Percentiles rank a stretch among this genome's conserved stretches.
These are phyloP conservation scores for Ajuga reptans DNA, from an alignment of 305 asterid species.

Conservation along the genomic window DNA sequence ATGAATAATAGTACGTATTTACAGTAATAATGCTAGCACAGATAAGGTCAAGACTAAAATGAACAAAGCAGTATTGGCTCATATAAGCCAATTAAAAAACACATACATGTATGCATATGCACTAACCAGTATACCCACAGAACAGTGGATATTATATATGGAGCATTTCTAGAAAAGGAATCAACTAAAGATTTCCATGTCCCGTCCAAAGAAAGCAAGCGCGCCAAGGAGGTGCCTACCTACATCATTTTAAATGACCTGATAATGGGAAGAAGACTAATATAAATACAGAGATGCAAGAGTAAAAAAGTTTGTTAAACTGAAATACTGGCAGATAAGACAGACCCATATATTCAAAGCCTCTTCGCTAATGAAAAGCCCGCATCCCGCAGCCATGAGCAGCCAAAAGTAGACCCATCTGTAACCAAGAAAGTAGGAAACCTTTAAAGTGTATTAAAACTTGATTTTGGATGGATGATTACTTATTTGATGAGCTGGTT, in stretches of 20 bases:
- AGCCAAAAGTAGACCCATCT: constrained; percentile 92
- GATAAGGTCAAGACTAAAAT: background rate
- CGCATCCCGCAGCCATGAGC: constrained; percentile 85
- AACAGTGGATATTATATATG: constrained; percentile 60
- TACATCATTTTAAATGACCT: constrained; percentile 35
- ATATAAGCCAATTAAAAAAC: background rate
- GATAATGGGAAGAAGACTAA: constrained; percentile 20
- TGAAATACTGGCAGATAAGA: constrained; percentile 36
- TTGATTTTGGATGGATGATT: background rate
- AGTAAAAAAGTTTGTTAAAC: constrained; percentile 28
- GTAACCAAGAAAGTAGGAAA: constrained; percentile 26
- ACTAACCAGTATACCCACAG: constrained; percentile 88
- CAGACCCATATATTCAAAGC: constrained; percentile 86
- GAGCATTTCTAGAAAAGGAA: constrained; percentile 68
- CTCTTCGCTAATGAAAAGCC: constrained; percentile 79
- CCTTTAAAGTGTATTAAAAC: background rate
- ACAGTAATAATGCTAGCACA: background rate
- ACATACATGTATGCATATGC: background rate
- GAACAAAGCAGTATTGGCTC: background rate
- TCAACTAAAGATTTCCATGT: constrained; percentile 64
- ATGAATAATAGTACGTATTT: background rate
- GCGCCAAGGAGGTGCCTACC: constrained; percentile 76
- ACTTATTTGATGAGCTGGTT: background rate
- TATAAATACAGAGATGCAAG: constrained; percentile 17
- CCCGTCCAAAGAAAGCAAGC: constrained; percentile 65